Evolutionary conservation across 345 rosid genomes (phyloP), one percentile per base, ranked within the genome.

Genomic region (Eucalyptus sp.): DNA sequence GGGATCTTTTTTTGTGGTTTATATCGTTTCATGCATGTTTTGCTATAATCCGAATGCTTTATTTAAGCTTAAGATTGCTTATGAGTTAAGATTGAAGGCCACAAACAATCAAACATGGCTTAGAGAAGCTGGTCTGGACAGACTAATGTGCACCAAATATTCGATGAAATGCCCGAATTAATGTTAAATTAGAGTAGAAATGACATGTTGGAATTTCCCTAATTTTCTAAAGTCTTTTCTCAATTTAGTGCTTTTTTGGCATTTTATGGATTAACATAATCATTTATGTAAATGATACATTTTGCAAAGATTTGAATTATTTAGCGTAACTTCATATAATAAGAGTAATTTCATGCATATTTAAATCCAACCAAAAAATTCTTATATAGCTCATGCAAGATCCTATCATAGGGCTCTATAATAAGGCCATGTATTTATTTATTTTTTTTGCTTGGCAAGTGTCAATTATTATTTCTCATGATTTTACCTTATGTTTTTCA

Each of bases 121-220:
- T 0, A 24, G 12, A 3, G 62, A 56, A 56, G 27, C 3, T 56
- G 29, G 29, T 56, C 0, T 56, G 5, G 29, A 24, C 3, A 56
- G 12, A 24, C 12, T 56, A 56, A 24, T 56, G 62, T 13, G 24
- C 6, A 56, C 62, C 62, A 56, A 24, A 56, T 56, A 29, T 24
- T 7, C 3, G 5, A 56, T 56, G 62, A 56, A 56, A 56, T 56
- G 62, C 62, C 13, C 2, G 27, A 56, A 56, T 56, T 56, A 56
- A 24, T 56, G 62, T 56, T 56, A 56, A 56, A 56, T 56, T 56
- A 56, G 62, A 56, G 62, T 24, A 56, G 62, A 56, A 24, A 56
- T 22, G 12, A 56, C 12, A 24, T 56, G 29, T 56, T 56, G 29
- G 62, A 56, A 56, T 56, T 56, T 56, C 12, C 62, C 29, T 9